Base-by-base conservation (phyloP, 495 filamentous ascomycete genomes). In the Tetracladium setigerum region DNA sequence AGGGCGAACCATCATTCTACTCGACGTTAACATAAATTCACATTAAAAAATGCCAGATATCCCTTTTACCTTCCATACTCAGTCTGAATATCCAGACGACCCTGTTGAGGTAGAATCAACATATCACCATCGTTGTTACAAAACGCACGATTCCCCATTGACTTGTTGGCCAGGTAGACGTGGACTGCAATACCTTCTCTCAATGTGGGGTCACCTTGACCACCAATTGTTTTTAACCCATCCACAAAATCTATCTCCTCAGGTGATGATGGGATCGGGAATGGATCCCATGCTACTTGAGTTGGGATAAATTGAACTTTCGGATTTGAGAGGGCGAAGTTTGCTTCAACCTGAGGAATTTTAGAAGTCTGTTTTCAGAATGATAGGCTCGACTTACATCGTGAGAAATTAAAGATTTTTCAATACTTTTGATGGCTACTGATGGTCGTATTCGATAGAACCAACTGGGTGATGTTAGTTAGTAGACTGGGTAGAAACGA, bases 61-160 rank as follows among this genome's bases (percentile, higher is more conserved):
- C n/a, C n/a, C n/a, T 27, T 3, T 27, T 27, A 27, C 22, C 22
- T 27, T 27, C 22, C 22, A 27, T 27, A 27, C 58, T 86, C 83
- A 0, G 83, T 83, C 55, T 80, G 79, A 38, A 87, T 84, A 53
- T 87, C 78, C 43, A 87, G 67, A 16, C 76, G 70, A 5, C 83
- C 83, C 51, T 80, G 73, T 55, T 86, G 82, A 0, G 73, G 72
- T 5, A 87, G 78, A 49, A 87, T 82, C 14, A 87, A 57, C 52
- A 82, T 77, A 60, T 87, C 83, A 0, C 83, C 83, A 53, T 87
- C 83, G 0, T 81, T 73, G 30, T 76, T 82, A 56, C 81, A 84
- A 57, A 85, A 86, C 2, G 81, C 82, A 37, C 76, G 69, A 37
- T 76, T 70, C n/a, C 41, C 38, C 83, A 87, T 87, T 50, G 79